phyloP scores from a whole-genome alignment of 192 early-diverging fungal species.

The Backusella mclennaniae region DNA sequence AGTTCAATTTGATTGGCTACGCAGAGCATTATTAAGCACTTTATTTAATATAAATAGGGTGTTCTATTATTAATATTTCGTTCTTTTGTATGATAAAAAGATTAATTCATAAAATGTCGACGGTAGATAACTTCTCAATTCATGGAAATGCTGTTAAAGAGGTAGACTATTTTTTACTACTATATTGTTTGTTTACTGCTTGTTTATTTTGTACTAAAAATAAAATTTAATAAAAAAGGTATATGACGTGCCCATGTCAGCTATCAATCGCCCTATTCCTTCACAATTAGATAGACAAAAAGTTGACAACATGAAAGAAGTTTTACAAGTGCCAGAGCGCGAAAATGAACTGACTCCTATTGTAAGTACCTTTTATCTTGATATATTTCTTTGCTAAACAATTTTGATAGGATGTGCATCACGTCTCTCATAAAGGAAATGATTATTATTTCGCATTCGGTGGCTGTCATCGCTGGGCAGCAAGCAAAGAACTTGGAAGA shows the following conservation, averaged over 20 bases:
- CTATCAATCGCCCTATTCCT: conserved; percentile 22
- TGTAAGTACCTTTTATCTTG: not conserved
- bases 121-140: conserved; percentile 27
- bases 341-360: conserved; percentile 22
- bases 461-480: conserved; percentile 27
- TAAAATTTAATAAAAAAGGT: not conserved
- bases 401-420: conserved; percentile 20
- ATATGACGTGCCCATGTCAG: conserved; percentile 16
- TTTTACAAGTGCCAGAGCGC: not conserved
- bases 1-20: not conserved
- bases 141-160: conserved; percentile 19
- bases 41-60: not conserved
- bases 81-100: not conserved
- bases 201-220: not conserved
- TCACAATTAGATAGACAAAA: conserved; percentile 22
- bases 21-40: not conserved
- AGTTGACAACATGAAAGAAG: conserved; percentile 19
- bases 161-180: not conserved
- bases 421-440: conserved; percentile 20
- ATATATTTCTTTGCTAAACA: not conserved
- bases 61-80: not conserved
- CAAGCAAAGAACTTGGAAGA: conserved; percentile 19
- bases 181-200: not conserved
- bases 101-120: not conserved
- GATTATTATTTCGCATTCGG: conserved; percentile 29